Evolutionary conservation across 2,329 filamentous ascomycete species (phyloP), one percentile per base, ranked within the genome.

Genomic region (Penicillium hesseltinei): DNA sequence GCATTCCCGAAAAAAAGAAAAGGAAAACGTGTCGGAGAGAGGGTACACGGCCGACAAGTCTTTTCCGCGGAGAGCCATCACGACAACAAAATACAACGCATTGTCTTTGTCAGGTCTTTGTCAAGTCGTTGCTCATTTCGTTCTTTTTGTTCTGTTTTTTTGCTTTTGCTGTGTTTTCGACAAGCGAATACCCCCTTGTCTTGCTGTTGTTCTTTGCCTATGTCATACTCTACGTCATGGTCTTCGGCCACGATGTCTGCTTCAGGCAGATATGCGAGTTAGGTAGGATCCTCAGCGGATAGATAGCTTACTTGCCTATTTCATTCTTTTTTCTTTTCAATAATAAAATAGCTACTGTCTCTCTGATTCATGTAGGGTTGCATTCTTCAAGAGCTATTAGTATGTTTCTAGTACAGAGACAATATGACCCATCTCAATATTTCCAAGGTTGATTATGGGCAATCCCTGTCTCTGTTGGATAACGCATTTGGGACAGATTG

Each of bases 161-260:
- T 36, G 4, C 17, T 33, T 60, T 15, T 51, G 31, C 17, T 55
- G 25, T 39, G 35, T 21, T 46, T 50, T 54, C 27, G 57, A 58
- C 57, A 62, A 60, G 56, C 62, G 56, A 65, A 66, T 66, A 66
- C 62, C 63, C 63, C 46, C 53, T 57, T 53, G 54, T 62, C 56
- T 52, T 58, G 33, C 40, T 46, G 23, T 33, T 35, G 10, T 45
- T 33, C 35, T 44, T 33, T 36, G 25, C 35, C 31, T 38, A 13
- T 52, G 5, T 9, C 45, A 47, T 36, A 25, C 21, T 47, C 19
- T 25, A 57, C 21, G n/a, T 51, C 29, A 21, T 45, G n/a, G 38
- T 33, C 27, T 25, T 27, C 3, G 27, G 17, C 13, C 5, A n/a
- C 15, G 2, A 21, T 33, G 15, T 23, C 31, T n/a, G 17, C 29